phyloP scores from a whole-genome alignment of 2,329 filamentous ascomycete species.

The Leptographium galeiforme region DNA sequence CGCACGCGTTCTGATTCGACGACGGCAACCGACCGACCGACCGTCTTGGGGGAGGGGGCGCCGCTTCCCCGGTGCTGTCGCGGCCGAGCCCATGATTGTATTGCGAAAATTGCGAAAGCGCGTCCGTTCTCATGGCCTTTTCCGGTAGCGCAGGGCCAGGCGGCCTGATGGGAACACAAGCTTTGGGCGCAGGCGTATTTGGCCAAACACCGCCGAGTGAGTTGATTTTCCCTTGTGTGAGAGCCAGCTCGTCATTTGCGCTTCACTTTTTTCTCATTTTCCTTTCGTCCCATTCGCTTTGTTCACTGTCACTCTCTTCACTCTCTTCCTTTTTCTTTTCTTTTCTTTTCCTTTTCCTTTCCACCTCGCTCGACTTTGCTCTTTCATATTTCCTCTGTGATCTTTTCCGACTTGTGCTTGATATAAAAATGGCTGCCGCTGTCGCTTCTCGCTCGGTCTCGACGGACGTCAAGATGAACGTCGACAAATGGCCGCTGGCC shows the following conservation, averaged over 20 bases:
- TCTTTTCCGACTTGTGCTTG: no score
- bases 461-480: not conserved
- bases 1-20: not conserved
- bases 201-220: not conserved
- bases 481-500: no score
- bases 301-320: no score
- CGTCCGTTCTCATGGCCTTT: constrained; percentile 6
- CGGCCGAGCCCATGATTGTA: not conserved
- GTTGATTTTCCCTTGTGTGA: not conserved
- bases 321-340: not conserved
- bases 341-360: not conserved
- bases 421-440: not conserved
- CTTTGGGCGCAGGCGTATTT: not conserved
- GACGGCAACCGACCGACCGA: not conserved
- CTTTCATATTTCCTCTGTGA: no score
- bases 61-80: not conserved
- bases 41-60: no score
- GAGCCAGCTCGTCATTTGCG: not conserved
- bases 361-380: no score
- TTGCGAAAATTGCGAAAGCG: constrained; percentile 2
- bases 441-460: not conserved
- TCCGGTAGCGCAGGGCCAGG: constrained; percentile 5
- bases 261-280: not conserved
- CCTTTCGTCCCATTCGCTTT: not conserved
- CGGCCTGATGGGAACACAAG: not conserved